Evolutionary conservation across 805 yeast genomes (phyloP), one percentile per base, ranked within the genome.

Genomic region (Candida nitratophila): DNA sequence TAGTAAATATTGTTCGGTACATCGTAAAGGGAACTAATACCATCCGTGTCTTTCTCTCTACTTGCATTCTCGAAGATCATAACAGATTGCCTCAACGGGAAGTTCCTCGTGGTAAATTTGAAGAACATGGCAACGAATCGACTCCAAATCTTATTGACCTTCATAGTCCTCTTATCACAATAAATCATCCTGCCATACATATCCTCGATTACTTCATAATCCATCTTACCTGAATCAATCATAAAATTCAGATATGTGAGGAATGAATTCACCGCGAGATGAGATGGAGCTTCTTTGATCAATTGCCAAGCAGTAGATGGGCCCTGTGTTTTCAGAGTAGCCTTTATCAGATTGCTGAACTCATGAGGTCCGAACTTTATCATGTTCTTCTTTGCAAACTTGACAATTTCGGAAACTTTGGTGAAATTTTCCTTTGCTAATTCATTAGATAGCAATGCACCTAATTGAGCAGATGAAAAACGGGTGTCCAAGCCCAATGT

Each of bases 341-440:
- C 55, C 14, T 47, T 44, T 12, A 63, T 52, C 2, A 65, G 46
- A 41, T 59, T 60, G 34, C 63, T 63, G 48, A 64, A 60, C 42
- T 65, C 66, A 17, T 40, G 42, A 10, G 56, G 54, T 11, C 46
- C 49, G 40, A 63, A 56, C 7, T 51, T 46, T 8, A 58, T 49
- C 9, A 57, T 45, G 37, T 55, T 51, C 14, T 53, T 53, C 27
- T 51, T 50, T 7, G 63, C 54, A 47, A 54, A 57, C 10, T 48
- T 44, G 12, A 63, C 44, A 22, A 64, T 56, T 43, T 61, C 62
- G 19, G 57, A 47, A 2, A 60, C 63, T 32, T 57, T 52, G 10
- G 55, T 53, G 30, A 50, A 57, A 9, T 64, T 57, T 2, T 56
- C 52, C 39, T 52, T 43, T 27, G 47, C 47, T 39, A 65, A 47